Base-by-base conservation (phyloP, 305 asterid genomes). In the Ajuga reptans region DNA sequence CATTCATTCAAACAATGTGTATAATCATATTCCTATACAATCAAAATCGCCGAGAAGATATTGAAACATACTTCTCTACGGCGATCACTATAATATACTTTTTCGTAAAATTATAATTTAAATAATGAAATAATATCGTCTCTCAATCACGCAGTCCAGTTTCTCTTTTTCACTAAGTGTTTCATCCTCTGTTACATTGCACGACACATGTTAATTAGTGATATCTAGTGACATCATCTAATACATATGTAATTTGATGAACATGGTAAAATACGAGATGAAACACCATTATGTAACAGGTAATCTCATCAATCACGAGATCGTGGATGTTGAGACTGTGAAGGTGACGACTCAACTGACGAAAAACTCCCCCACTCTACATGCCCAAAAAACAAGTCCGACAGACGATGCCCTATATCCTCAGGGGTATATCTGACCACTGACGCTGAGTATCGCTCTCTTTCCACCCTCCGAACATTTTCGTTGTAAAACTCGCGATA, bases 351-450 rank as follows among this genome's bases (percentile, higher is more conserved):
- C 42, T 47, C 67, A 36, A 80, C 54, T 9, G 91, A 77, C 58
- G 82, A 78, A 41, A 43, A 80, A 64, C 74, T 68, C 83, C 80
- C 84, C 0, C 78, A 67, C 45, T 69, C 85, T 4, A 76, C 45
- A 0, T 33, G 29, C 54, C 83, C 88, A 12, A 81, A 89, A 54
- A 86, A 88, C 57, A 86, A 52, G 51, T 92, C 90, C 8, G 96
- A 92, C 63, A 92, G 50, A 16, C 57, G 75, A 73, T 80, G 83
- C 0, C 86, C 83, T 29, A 92, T 79, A 66, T 89, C 95, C 36
- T 92, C 92, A 0, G 96, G 96, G 81, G 95, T 66, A 80, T 72
- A 89, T 77, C 81, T 81, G 66, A 87, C 90, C 21, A 80, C 74
- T 0, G 74, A 34, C 5, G 68, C 75, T 1, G 77, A 75, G 77